These are phyloP conservation scores for Phylloporus sp. DNA, from an alignment of 768 basidiomycete species.

Conservation along the genomic window DNA sequence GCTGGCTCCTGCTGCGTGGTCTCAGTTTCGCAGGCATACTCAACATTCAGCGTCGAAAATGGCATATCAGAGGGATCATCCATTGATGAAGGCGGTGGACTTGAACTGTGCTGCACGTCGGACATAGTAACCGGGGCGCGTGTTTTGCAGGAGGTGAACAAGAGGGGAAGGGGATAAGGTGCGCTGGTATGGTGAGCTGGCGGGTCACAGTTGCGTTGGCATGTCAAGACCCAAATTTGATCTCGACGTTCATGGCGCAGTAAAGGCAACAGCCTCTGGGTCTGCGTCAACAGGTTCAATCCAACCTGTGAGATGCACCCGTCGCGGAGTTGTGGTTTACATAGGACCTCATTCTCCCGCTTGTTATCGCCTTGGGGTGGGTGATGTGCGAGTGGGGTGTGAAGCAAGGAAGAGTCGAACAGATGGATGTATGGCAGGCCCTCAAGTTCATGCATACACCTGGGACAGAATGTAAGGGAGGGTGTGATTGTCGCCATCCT, in stretches of 20 bases:
- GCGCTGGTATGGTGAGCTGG: not conserved
- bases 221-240: not conserved
- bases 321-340: slow-evolving; percentile 17
- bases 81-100: slow-evolving; percentile 3
- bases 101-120: not conserved
- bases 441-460: slow-evolving; percentile 56
- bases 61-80: slow-evolving; percentile 19
- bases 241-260: slow-evolving; percentile 24
- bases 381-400: not conserved
- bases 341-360: slow-evolving; percentile 11
- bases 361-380: not conserved
- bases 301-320: slow-evolving; percentile 51
- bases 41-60: slow-evolving; percentile 19
- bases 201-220: not conserved
- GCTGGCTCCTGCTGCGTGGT: too few species aligned
- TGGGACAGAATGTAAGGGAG: slow-evolving; percentile 28
- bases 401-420: not conserved
- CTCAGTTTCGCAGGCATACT: slow-evolving; percentile 27
- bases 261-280: slow-evolving; percentile 49
- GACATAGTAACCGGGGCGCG: not conserved
- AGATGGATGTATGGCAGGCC: slow-evolving; percentile 28
- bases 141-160: slow-evolving; percentile 3
- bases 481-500: slow-evolving; percentile 25
- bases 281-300: slow-evolving; percentile 53
- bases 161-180: not conserved